Evolutionary conservation across 345 rosid species (phyloP), one percentile per base, ranked within the genome.

Genomic region (Salix suchowensis): DNA sequence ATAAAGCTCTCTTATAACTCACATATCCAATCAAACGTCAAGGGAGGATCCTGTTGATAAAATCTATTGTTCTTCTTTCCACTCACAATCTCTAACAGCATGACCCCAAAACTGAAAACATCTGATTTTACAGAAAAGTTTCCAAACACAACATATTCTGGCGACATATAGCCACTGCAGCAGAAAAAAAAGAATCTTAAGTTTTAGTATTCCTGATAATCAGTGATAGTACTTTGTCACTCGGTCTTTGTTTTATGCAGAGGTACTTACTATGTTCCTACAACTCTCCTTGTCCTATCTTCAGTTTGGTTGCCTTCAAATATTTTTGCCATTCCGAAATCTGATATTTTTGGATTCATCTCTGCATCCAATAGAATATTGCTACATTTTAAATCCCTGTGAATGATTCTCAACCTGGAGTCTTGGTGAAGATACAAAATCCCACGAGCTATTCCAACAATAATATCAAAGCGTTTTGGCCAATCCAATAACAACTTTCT

Each of bases 201-300:
- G 37, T 24, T 64, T 24, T 64, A 2, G 2, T 16, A 23, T 13
- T 18, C 18, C 15, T 61, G 42, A 9, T 39, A 1, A 39, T 39
- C 42, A 1, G 10, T 39, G 42, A 39, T 39, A 39, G 11, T 39
- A 39, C 42, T 39, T 39, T 39, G 42, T 39, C 42, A 39, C 42
- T 39, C 42, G 11, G 42, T 39, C 42, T 39, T 39, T 39, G 42
- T 0, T 39, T 39, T 1, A 0, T 8, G 7, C 67, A 24, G 62
- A 12, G 18, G 1, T 81, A 89, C 90, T 88, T 82, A 89, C 96
- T 80, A 91, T 78, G 97, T 92, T 80, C 97, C 96, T 0, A 89
- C 91, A 0, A 91, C 89, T 5, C 89, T 84, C 2, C 77, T 89
- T 2, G 91, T 91, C 32, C 76, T 78, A 28, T 81, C 42, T 39